Evolutionary conservation across 208 protist genomes (phyloP), one percentile per base, ranked within the genome.

Genomic region (Ichthyophonus hoferi): DNA sequence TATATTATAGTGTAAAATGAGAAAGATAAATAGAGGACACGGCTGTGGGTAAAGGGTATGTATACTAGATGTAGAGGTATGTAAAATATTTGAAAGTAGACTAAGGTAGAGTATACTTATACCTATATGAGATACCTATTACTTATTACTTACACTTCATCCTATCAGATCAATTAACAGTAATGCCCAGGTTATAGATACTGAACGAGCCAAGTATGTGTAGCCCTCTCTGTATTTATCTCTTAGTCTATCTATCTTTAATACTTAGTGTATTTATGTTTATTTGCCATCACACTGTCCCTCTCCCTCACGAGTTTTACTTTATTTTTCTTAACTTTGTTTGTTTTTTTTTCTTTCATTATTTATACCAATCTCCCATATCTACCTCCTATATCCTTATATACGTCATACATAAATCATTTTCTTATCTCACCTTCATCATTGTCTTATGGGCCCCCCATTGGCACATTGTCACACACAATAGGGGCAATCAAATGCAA

Each of bases 151-250:
- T n/a, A n/a, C n/a, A n/a, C n/a, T n/a, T n/a, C n/a, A n/a, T n/a
- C n/a, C n/a, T n/a, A n/a, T n/a, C n/a, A n/a, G n/a, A n/a, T n/a
- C 77, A 81, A 81, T 81, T 37, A 84, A 84, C 40, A 34, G 35
- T 43, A 58, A 7, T 33, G 79, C 79, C 0, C 14, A 40, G 12
- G 12, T 84, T 37, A 43, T 37, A 33, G 31, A 37, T 31, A 37
- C 79, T 31, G 33, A 39, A 84, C 33, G 79, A 84, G 2, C 79
- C 14, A 84, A 42, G 77, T 81, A 81, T 34, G 77, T 81, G 35
- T 67, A 3, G 24, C 43, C 43, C 3, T 3, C 43, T 31, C 3
- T 67, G 24, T 24, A 24, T 24, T 24, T 67, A 67, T 31, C 43
- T 24, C 12, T 67, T 3, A 31, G 24, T 31, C 24, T 31, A 31